Percentiles rank a stretch among this genome's conserved stretches.
Evolutionary conservation across 108 stramenopile species (phyloP).

Genomic region (Nitzschia sp.): DNA sequence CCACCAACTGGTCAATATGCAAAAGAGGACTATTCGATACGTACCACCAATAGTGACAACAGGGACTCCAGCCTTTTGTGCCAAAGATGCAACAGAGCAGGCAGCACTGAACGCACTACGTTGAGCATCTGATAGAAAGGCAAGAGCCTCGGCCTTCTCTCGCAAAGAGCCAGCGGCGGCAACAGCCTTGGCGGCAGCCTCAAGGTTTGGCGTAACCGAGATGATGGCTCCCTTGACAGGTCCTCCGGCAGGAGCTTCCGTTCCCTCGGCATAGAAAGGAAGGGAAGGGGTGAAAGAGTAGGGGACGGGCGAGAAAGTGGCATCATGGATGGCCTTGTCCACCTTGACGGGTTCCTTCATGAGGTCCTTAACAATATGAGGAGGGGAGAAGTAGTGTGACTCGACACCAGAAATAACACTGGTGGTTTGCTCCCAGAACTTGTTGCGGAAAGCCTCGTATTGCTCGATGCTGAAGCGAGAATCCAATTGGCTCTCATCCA

Average conservation of each 20-base stretch:
- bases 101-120: slow-evolving; percentile 64
- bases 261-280: slow-evolving; percentile 36
- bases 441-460: slow-evolving; percentile 75
- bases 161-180: slow-evolving; percentile 55
- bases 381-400: slow-evolving; percentile 64
- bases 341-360: slow-evolving; percentile 47
- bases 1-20: too few relatives aligned
- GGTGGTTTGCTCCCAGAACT: slow-evolving; percentile 77
- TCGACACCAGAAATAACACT: slow-evolving; percentile 76
- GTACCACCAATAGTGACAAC: slow-evolving; percentile 72
- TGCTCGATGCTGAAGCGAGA: slow-evolving; percentile 71
- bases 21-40: neutral
- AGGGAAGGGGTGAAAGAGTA: slow-evolving; percentile 54
- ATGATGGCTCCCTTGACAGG: slow-evolving; percentile 77
- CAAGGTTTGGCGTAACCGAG: slow-evolving; percentile 71
- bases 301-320: slow-evolving; percentile 8
- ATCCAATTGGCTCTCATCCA: slow-evolving; percentile 60
- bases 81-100: slow-evolving; percentile 56
- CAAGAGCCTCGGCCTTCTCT: slow-evolving; percentile 78
- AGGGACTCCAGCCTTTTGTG: slow-evolving; percentile 61
- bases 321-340: slow-evolving; percentile 24
- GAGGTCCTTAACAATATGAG: slow-evolving; percentile 61
- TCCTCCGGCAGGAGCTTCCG: slow-evolving; percentile 52
- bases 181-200: slow-evolving; percentile 60
- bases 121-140: slow-evolving; percentile 67